Base-by-base conservation (phyloP, 2,329 filamentous ascomycete species). In the Phyllosticta ampelicida region DNA sequence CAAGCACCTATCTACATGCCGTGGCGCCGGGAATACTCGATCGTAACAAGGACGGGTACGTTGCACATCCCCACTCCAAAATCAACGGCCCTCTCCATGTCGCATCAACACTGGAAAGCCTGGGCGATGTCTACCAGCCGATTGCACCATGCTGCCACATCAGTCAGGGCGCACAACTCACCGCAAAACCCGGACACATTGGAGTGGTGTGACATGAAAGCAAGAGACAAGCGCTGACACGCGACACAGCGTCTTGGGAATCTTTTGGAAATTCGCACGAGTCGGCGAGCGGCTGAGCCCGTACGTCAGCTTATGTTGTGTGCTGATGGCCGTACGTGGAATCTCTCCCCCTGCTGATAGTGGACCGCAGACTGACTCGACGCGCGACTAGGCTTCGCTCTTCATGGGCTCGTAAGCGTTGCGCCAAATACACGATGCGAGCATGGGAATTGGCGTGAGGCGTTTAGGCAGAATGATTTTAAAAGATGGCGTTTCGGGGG, bases 221-320 rank as follows among this genome's bases (percentile, higher is more conserved):
- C 23, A 48, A 30, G 26, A 4, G 48, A 51, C 13, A 36, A 48
- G 29, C 53, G 19, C 53, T 48, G 48, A 55, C 26, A 36, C 23
- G 9, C 23, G n/a, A n/a, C 13, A 66, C 63, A 90, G 87, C 13
- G 76, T 90, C 54, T 83, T 90, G 65, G 89, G 90, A 55, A 86
- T 95, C 62, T 95, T 97, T 71, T 99, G 94, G 94, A 96, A 97
- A 75, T 90, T 85, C 63, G 94, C 94, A 23, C 81, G 94, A 63
- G 85, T 99, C 70, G 94, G 94, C 44, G 94, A 99, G 77, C 78
- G 94, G 63, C 72, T 99, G 64, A 96, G 90, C 71, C 94, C 94
- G 49, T 97, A 97, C 73, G 89, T 99, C 67, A 95, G 90, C 76
- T 78, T 97, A 70, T 95, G 90, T 72, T 97, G 92, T 71, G 79